Evolutionary conservation across 2,329 filamentous ascomycete species (phyloP).

Genomic region (Madurella fahalii): DNA sequence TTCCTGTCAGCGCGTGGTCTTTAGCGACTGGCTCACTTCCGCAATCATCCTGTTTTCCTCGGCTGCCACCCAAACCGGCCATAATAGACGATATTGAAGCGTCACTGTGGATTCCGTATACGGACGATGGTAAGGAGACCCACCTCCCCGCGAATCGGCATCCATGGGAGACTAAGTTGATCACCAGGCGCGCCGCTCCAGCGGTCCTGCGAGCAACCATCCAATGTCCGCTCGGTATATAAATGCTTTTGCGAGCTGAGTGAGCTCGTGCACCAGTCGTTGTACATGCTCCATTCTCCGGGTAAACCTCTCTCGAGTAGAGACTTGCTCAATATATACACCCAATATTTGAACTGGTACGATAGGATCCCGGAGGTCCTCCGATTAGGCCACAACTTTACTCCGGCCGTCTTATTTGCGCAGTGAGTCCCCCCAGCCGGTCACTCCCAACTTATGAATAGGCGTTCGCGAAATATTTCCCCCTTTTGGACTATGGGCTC

Average conservation of each 20-base stretch:
- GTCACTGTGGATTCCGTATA: constrained; percentile 57
- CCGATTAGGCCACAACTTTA: constrained; percentile 63
- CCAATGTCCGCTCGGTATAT: constrained; percentile 64
- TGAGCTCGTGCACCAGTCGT: constrained; percentile 67
- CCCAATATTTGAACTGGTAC: constrained; percentile 69
- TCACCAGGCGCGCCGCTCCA: constrained; percentile 48
- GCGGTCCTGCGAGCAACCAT: constrained; percentile 56
- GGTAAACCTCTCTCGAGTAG: constrained; percentile 60
- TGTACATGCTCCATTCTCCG: constrained; percentile 70
- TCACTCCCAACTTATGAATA: neutral
- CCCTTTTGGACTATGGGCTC: neutral
- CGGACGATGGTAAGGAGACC: constrained; percentile 47
- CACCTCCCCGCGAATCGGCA: neutral
- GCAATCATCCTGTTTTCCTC: constrained; percentile 54
- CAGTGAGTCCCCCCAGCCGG: constrained; percentile 53
- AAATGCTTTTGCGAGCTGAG: constrained; percentile 68
- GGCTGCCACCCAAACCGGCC: constrained; percentile 55
- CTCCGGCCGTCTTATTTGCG: constrained; percentile 67
- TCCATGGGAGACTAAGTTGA: constrained; percentile 12
- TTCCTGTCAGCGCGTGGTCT: constrained; percentile 54
- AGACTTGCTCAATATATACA: constrained; percentile 61
- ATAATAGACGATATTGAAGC: constrained; percentile 59
- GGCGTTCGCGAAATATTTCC: neutral
- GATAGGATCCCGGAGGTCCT: constrained; percentile 61
- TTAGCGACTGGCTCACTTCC: constrained; percentile 60